Evolutionary conservation across 1,284 basidiomycete genomes (phyloP).

Genomic region (Blastosporella zonata): DNA sequence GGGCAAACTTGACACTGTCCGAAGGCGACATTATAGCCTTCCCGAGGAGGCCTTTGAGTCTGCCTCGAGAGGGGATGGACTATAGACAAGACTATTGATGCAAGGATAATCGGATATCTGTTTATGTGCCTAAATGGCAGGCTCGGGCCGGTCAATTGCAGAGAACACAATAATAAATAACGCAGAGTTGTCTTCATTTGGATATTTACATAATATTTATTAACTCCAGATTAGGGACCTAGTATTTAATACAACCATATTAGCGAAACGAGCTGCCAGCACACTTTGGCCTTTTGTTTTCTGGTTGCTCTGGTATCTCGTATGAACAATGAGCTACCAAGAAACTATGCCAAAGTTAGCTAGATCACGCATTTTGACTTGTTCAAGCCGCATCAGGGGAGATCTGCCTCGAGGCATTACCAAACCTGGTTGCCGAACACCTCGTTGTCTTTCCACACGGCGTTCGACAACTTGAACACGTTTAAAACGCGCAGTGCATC

Average conservation of each 20-base stretch:
- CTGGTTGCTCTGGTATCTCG: background rate
- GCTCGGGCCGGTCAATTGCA: too few species aligned
- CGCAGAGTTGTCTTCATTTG: too few species aligned
- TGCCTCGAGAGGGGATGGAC: background rate
- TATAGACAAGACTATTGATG: too few species aligned
- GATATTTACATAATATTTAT: too few species aligned
- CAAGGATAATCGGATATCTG: too few species aligned
- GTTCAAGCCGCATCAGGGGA: slow-evolving; percentile 15
- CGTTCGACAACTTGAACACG: slow-evolving; percentile 38
- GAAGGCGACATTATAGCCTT: too few species aligned
- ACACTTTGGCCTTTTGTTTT: background rate
- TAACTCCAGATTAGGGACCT: too few species aligned
- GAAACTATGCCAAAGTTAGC: slow-evolving; percentile 14
- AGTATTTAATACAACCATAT: too few species aligned
- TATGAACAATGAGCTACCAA: slow-evolving; percentile 3
- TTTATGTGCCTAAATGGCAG: too few species aligned
- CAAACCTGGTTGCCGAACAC: slow-evolving; percentile 45
- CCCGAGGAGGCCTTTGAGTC: background rate
- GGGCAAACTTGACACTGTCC: slow-evolving; percentile 14
- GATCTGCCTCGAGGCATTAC: slow-evolving; percentile 45
- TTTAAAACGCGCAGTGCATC: slow-evolving; percentile 43
- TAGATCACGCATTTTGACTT: slow-evolving; percentile 17
- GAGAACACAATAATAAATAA: too few species aligned
- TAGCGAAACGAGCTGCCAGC: too few species aligned
- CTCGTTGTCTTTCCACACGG: slow-evolving; percentile 44